A percentile compares a stretch with the other conserved stretches of the same genome.
Conservation (phyloP, 2,329 filamentous ascomycete species). For the Akanthomyces lecanii region DNA sequence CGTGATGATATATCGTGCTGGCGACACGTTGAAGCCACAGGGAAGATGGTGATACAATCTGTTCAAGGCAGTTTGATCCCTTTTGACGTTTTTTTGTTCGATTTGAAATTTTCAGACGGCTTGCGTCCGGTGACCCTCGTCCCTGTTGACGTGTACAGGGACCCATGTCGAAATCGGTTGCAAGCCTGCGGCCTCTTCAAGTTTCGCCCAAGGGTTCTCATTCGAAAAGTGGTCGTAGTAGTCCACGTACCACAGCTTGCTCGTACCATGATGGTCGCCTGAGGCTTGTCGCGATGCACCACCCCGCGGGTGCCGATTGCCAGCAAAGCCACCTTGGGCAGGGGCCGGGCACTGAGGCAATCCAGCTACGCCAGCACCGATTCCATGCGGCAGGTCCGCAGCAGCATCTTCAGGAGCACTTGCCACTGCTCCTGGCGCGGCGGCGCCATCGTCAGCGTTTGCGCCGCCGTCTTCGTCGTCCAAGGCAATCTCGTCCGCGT, state of each 20-base stretch:
- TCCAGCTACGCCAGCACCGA: slow-evolving; percentile 31
- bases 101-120: neutral
- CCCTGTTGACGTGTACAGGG: neutral
- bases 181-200: slow-evolving; percentile 48
- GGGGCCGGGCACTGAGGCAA: slow-evolving; percentile 31
- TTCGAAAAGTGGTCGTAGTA: slow-evolving; percentile 69
- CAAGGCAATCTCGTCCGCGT: slow-evolving; percentile 44
- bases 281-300: slow-evolving; percentile 16
- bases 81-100: neutral
- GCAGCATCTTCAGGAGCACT: neutral
- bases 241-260: slow-evolving; percentile 54
- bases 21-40: neutral
- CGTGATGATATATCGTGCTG: neutral
- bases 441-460: slow-evolving; percentile 4
- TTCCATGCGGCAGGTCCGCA: slow-evolving; percentile 24
- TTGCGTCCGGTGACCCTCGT: neutral
- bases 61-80: too few species aligned
- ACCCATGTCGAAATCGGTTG: slow-evolving; percentile 44
- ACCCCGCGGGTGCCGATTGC: slow-evolving; percentile 25
- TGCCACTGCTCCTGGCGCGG: neutral
- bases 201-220: slow-evolving; percentile 65
- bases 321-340: slow-evolving; percentile 13
- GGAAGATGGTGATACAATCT: neutral
- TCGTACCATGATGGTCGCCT: slow-evolving; percentile 14
- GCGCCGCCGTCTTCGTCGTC: slow-evolving; percentile 30